A percentile compares a stretch with the other conserved stretches of the same genome.
These are phyloP conservation scores for Fraxinus dipetala DNA, from an alignment of 305 asterid genomes.

Conservation along the genomic window DNA sequence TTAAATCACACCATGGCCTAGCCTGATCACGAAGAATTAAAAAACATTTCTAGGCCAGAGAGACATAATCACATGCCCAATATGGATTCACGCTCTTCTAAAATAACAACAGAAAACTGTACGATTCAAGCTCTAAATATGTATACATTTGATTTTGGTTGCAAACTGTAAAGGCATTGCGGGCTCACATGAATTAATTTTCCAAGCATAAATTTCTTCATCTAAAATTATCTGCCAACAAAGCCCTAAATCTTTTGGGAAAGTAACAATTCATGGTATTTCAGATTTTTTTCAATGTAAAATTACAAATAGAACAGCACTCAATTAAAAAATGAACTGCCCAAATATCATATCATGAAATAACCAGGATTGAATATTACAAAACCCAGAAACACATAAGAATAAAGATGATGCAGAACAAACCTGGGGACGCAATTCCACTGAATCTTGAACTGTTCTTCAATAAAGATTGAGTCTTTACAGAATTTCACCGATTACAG, in stretches of 20 bases:
- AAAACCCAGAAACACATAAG: neutral
- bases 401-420: conserved; percentile 6
- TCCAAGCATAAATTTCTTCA: conserved; percentile 4
- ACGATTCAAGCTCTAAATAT: neutral
- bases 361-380: neutral
- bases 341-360: neutral
- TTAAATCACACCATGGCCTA: neutral
- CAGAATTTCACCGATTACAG: conserved; percentile 14
- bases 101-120: neutral
- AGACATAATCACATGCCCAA: neutral
- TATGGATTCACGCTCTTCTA: neutral
- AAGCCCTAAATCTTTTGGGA: neutral
- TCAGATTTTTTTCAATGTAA: neutral
- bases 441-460: neutral
- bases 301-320: neutral
- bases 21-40: neutral
- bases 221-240: neutral
- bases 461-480: conserved; percentile 17
- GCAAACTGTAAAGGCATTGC: conserved; percentile 11
- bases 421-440: conserved; percentile 19
- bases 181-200: conserved; percentile 11
- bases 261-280: neutral
- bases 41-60: neutral
- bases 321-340: neutral
- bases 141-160: neutral